Conservation (phyloP, 192 early-diverging fungal species). For the Mortierella antarctica region DNA sequence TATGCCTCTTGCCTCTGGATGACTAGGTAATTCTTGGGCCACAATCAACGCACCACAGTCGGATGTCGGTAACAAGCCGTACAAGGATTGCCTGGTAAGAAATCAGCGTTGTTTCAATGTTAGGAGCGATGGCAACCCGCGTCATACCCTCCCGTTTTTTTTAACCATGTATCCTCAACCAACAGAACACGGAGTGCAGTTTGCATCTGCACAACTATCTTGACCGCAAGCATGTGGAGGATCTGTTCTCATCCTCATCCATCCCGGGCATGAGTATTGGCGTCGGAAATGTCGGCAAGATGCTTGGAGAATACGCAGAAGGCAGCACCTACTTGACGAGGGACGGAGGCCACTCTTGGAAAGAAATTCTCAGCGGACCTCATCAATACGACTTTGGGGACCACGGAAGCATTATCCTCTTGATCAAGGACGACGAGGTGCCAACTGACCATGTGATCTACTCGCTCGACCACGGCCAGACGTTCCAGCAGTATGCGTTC, state of each 20-base stretch:
- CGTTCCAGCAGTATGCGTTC: constrained; percentile 69
- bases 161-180: not conserved
- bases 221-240: constrained; percentile 77
- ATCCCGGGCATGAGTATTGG: constrained; percentile 93
- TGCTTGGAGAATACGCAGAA: constrained; percentile 71
- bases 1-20: not conserved
- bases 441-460: constrained; percentile 69
- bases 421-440: constrained; percentile 85
- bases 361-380: constrained; percentile 83
- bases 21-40: constrained; percentile 1
- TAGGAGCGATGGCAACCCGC: not conserved
- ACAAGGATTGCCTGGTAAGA: constrained; percentile 43
- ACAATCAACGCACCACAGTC: constrained; percentile 44
- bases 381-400: constrained; percentile 95
- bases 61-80: constrained; percentile 52
- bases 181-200: constrained; percentile 60
- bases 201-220: constrained; percentile 93
- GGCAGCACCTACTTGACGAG: constrained; percentile 88
- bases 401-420: constrained; percentile 86
- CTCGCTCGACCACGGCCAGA: constrained; percentile 74
- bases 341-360: constrained; percentile 91
- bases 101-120: not conserved
- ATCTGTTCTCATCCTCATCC: constrained; percentile 82
- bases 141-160: not conserved
- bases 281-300: constrained; percentile 89